These are phyloP conservation scores for Arabidopsis arenosa DNA, from an alignment of 345 rosid genomes.

Conservation along the genomic window DNA sequence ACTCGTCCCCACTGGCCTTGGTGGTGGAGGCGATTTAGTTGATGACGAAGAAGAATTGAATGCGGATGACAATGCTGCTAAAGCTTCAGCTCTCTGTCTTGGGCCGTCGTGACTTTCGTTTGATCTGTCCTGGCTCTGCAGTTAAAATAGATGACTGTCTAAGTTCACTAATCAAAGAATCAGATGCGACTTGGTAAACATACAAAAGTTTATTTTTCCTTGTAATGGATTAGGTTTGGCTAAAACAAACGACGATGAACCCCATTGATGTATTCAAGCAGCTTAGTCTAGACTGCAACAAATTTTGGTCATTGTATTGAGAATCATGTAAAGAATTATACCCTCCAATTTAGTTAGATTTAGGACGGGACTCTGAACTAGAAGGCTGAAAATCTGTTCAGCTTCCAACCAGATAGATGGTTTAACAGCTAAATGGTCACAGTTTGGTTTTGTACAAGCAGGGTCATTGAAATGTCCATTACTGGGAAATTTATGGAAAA, in stretches of 20 bases:
- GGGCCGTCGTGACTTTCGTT: slow-evolving; percentile 57
- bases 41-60: slow-evolving; percentile 61
- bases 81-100: slow-evolving; percentile 85
- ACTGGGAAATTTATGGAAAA: background rate
- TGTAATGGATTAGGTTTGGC: background rate
- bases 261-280: background rate
- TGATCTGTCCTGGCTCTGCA: slow-evolving; percentile 62
- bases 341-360: background rate
- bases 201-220: background rate
- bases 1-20: slow-evolving; percentile 52
- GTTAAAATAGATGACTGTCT: slow-evolving; percentile 15
- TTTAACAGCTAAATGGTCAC: background rate
- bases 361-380: background rate
- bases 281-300: slow-evolving; percentile 5
- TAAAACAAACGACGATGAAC: slow-evolving; percentile 20
- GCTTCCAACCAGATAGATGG: slow-evolving; percentile 9
- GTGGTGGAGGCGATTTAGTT: slow-evolving; percentile 52
- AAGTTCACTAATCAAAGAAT: slow-evolving; percentile 16
- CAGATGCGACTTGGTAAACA: slow-evolving; percentile 1
- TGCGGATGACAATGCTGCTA: slow-evolving; percentile 82
- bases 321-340: background rate
- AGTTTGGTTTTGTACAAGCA: slow-evolving; percentile 14
- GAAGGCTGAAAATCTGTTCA: background rate
- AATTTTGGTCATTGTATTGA: background rate
- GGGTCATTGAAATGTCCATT: slow-evolving; percentile 2